Evolutionary conservation across 352 stramenopile genomes (phyloP).

Genomic region (Pythium oligandrum): DNA sequence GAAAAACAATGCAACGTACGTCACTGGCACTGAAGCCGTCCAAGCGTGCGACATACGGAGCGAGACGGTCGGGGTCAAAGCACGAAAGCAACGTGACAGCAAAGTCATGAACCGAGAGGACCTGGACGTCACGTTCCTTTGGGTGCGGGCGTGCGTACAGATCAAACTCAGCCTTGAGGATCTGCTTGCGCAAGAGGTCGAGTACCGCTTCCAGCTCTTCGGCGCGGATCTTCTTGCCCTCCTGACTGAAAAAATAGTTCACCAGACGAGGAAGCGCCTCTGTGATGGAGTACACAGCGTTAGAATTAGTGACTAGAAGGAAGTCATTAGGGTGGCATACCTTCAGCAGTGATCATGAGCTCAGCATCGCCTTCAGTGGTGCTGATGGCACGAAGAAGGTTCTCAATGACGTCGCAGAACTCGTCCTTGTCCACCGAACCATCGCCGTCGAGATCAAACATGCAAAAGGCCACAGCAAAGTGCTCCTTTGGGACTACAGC

Average conservation of each 20-base stretch:
- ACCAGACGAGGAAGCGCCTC: conserved; percentile 45
- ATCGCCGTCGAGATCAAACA: conserved; percentile 77
- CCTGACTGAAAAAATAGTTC: conserved; percentile 60
- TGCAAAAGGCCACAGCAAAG: conserved; percentile 76
- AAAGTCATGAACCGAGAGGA: conserved; percentile 75
- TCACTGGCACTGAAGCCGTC: conserved; percentile 56
- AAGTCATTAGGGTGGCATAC: conserved; percentile 1
- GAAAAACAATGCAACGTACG: conserved; percentile 15
- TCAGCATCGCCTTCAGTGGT: conserved; percentile 16
- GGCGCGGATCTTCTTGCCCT: conserved; percentile 46
- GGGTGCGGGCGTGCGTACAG: conserved; percentile 51
- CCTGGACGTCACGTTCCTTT: conserved; percentile 27
- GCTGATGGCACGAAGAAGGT: conserved; percentile 43
- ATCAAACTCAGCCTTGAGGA: conserved; percentile 69
- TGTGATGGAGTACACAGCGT: no score
- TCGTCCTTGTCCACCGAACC: conserved; percentile 68
- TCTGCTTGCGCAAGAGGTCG: conserved; percentile 47
- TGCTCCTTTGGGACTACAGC: conserved; percentile 60
- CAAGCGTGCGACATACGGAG: conserved; percentile 51
- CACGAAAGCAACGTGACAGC: conserved; percentile 68
- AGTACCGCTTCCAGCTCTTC: conserved; percentile 45
- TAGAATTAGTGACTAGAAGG: no score
- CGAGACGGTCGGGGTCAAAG: conserved; percentile 64
- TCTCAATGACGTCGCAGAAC: conserved; percentile 71
- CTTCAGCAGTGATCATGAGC: conserved; percentile 30